Conservation (phyloP, 2,329 filamentous ascomycete species). For the Cyphellophora attinorum region DNA sequence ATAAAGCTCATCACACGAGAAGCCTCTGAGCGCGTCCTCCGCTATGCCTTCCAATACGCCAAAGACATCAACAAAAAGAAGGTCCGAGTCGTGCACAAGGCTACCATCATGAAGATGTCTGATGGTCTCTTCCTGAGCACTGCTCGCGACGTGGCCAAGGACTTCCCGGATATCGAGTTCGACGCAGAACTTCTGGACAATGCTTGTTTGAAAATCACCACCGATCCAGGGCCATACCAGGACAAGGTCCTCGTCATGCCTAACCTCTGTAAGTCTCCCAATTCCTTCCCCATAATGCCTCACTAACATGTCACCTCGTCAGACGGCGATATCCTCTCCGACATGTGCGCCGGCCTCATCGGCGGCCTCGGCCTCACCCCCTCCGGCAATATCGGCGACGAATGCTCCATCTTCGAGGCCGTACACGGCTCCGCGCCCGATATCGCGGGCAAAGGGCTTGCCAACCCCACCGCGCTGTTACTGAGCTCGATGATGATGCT, state of each 20-base stretch:
- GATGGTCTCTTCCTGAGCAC: slow-evolving; percentile 95
- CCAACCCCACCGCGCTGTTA: slow-evolving; percentile 93
- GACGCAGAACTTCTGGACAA: slow-evolving; percentile 98
- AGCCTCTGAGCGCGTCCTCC: slow-evolving; percentile 88
- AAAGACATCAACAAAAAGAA: slow-evolving; percentile 88
- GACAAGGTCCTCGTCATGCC: slow-evolving; percentile 75
- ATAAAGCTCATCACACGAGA: slow-evolving; percentile 97
- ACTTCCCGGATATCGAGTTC: slow-evolving; percentile 92
- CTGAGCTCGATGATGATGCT: slow-evolving; percentile 99
- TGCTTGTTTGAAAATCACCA: slow-evolving; percentile 97
- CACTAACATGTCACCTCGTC: too few species aligned
- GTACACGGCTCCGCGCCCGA: slow-evolving; percentile 97
- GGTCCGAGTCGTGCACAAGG: slow-evolving; percentile 86
- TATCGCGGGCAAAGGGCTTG: slow-evolving; percentile 90
- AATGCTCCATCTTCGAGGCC: slow-evolving; percentile 99
- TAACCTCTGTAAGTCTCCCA: too few species aligned
- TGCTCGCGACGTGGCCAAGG: slow-evolving; percentile 77
- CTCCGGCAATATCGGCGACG: slow-evolving; percentile 97
- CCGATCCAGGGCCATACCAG: slow-evolving; percentile 92
- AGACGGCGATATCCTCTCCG: slow-evolving; percentile 98
- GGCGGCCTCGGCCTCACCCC: slow-evolving; percentile 95
- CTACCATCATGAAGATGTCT: slow-evolving; percentile 97
- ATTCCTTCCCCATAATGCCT: too few species aligned
- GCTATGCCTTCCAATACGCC: slow-evolving; percentile 97
- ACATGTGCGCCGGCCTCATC: slow-evolving; percentile 98